These are phyloP conservation scores for Meira miltonrushii DNA, from an alignment of 1,284 basidiomycete genomes.

Conservation along the genomic window DNA sequence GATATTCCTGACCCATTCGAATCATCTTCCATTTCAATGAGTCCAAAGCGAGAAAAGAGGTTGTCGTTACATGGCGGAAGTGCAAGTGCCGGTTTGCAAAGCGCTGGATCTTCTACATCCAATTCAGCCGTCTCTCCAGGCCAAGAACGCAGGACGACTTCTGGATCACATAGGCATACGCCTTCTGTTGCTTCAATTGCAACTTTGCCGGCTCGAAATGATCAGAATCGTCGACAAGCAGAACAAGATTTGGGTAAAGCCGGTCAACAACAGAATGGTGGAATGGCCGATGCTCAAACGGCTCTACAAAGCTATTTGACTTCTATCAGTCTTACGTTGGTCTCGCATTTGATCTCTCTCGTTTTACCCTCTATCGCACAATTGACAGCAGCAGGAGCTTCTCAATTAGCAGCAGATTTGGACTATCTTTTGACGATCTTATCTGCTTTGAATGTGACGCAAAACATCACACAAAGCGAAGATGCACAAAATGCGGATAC, in stretches of 20 bases:
- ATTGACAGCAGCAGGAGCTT: conserved; percentile 65
- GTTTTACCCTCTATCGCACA: conserved; percentile 57
- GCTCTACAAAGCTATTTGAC: conserved; percentile 84
- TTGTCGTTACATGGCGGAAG: conserved; percentile 15
- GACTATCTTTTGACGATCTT: conserved; percentile 85
- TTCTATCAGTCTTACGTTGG: conserved; percentile 69
- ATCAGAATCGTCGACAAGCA: neutral
- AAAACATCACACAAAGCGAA: neutral
- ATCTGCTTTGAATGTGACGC: conserved; percentile 65
- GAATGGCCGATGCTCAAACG: conserved; percentile 71
- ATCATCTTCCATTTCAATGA: neutral
- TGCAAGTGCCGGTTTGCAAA: no score
- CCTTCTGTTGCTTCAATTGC: conserved; percentile 21
- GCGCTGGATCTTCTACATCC: no score
- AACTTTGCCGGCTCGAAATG: conserved; percentile 29
- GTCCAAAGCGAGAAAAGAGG: conserved; percentile 34
- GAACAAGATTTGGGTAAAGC: conserved; percentile 24
- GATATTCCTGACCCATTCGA: neutral
- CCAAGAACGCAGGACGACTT: conserved; percentile 13
- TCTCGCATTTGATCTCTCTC: conserved; percentile 63
- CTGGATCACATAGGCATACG: conserved; percentile 51
- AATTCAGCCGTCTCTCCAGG: conserved; percentile 16
- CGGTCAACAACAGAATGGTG: conserved; percentile 15
- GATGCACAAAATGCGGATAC: neutral
- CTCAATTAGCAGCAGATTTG: conserved; percentile 80